Percentiles rank a stretch among this genome's conserved stretches.
Evolutionary conservation across 2,329 filamentous ascomycete species (phyloP).

Genomic region (Huntiella decipiens): DNA sequence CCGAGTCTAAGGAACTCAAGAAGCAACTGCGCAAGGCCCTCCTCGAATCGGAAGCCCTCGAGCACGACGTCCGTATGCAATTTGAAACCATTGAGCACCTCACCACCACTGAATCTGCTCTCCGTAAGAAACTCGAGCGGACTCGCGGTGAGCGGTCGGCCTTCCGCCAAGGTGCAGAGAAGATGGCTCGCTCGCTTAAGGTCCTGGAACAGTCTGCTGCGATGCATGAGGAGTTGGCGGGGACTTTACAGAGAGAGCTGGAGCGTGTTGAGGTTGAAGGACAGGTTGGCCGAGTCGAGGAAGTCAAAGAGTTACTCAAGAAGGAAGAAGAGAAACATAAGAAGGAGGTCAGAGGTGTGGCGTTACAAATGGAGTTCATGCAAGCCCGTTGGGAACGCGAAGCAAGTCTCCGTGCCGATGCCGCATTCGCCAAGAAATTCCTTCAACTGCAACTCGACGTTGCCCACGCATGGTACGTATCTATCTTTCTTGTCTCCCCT

Average conservation of each 20-base stretch:
- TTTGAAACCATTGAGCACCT: conserved; percentile 44
- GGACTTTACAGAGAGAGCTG: conserved; percentile 6
- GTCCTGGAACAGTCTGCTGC: conserved; percentile 23
- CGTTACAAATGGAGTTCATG: conserved; percentile 82
- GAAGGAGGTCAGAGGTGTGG: conserved; percentile 62
- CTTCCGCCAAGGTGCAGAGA: conserved; percentile 34
- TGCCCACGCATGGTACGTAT: conserved; percentile 68
- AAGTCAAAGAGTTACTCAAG: conserved; percentile 20
- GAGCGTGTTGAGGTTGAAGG: conserved; percentile 16
- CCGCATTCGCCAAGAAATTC: conserved; percentile 74
- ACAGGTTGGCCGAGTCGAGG: conserved; percentile 15
- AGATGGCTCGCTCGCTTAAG: conserved; percentile 32
- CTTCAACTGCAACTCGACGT: conserved; percentile 63
- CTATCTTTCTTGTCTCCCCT: conserved; percentile 3
- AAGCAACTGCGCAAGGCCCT: conserved; percentile 42
- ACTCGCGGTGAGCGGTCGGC: conserved; percentile 45
- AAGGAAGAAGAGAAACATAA: conserved; percentile 42
- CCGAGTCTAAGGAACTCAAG: conserved; percentile 41
- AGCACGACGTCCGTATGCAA: conserved; percentile 51
- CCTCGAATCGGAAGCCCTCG: conserved; percentile 47
- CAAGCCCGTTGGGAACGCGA: conserved; percentile 66
- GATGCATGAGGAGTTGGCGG: conserved; percentile 2
- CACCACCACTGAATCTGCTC: conserved; percentile 34
- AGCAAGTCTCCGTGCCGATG: conserved; percentile 56
- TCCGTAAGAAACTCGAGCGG: conserved; percentile 49